These are phyloP conservation scores for Colletotrichum plurivorum DNA, from an alignment of 2,329 filamentous ascomycete species.

Conservation along the genomic window DNA sequence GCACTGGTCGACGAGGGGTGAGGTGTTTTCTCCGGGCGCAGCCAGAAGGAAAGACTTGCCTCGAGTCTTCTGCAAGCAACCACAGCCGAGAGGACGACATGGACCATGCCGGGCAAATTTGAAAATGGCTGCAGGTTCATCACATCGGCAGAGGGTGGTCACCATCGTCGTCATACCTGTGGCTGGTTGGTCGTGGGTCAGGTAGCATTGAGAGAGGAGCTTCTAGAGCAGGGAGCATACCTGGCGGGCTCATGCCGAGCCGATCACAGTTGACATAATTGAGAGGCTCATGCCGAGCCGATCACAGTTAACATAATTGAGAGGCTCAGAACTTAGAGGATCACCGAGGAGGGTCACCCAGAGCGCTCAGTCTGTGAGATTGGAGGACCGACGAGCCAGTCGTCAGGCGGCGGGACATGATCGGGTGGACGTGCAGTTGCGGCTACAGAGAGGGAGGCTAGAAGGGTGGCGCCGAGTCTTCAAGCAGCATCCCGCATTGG, in stretches of 20 bases:
- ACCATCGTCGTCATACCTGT: slow-evolving; percentile 18
- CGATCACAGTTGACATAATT: not conserved
- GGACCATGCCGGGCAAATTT: not conserved
- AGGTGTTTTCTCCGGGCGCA: no score
- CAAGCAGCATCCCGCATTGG: slow-evolving; percentile 1
- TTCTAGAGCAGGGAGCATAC: slow-evolving; percentile 1
- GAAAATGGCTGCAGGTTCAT: slow-evolving; percentile 3
- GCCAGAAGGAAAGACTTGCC: not conserved
- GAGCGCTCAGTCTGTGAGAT: no score
- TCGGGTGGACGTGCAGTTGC: not conserved
- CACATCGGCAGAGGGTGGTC: not conserved
- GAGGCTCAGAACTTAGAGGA: no score
- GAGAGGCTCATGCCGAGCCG: no score
- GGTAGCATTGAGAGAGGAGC: slow-evolving; percentile 9
- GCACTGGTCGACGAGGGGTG: no score
- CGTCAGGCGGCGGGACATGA: not conserved
- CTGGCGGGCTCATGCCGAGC: not conserved
- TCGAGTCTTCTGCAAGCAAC: not conserved
- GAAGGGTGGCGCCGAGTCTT: not conserved
- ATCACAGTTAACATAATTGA: not conserved
- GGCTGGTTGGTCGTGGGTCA: slow-evolving; percentile 9
- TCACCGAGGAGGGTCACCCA: no score
- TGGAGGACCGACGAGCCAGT: not conserved
- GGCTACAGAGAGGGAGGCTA: no score
- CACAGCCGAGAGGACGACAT: not conserved